Conservation (phyloP, 352 stramenopile genomes). For the Globisporangium takayamanum region DNA sequence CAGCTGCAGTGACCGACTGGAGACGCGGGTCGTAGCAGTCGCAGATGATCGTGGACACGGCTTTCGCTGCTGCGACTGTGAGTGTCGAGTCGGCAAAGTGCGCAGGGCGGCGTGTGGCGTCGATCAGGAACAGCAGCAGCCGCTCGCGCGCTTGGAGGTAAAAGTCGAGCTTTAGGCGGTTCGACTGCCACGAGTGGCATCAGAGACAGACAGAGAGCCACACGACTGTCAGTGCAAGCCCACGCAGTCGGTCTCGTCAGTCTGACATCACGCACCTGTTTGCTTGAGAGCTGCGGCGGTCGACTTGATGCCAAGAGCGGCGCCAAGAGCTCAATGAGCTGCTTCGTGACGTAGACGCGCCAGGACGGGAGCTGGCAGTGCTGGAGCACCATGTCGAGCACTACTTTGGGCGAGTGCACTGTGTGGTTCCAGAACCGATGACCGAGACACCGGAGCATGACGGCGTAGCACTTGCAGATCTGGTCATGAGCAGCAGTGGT, state of each 20-base stretch:
- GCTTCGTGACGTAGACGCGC: slow-evolving; percentile 75
- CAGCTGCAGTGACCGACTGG: slow-evolving; percentile 12
- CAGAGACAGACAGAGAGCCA: slow-evolving; percentile 1
- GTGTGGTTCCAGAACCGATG: slow-evolving; percentile 84
- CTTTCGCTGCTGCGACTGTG: slow-evolving; percentile 38
- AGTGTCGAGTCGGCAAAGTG: slow-evolving; percentile 53
- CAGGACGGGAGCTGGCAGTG: slow-evolving; percentile 58
- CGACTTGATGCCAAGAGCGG: slow-evolving; percentile 62
- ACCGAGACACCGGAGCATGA: slow-evolving; percentile 63
- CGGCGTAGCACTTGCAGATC: slow-evolving; percentile 78
- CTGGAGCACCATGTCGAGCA: slow-evolving; percentile 64
- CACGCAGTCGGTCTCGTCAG: too few species aligned
- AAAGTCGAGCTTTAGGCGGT: slow-evolving; percentile 36
- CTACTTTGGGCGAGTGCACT: slow-evolving; percentile 51
- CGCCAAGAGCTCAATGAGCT: slow-evolving; percentile 70
- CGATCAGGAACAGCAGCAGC: slow-evolving; percentile 56
- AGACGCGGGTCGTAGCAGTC: slow-evolving; percentile 72
- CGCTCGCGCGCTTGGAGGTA: slow-evolving; percentile 57
- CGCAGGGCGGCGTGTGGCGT: slow-evolving; percentile 28
- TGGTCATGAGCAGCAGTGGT: slow-evolving; percentile 9
- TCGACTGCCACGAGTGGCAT: slow-evolving; percentile 19
- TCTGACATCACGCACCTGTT: slow-evolving; percentile 21
- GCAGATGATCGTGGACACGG: slow-evolving; percentile 63
- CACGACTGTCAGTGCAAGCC: slow-evolving; percentile 3
- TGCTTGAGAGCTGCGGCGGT: slow-evolving; percentile 41